A percentile compares a stretch with the other conserved stretches of the same genome.
Evolutionary conservation across 2,329 filamentous ascomycete genomes (phyloP).

Genomic region (Zarea fungicola): DNA sequence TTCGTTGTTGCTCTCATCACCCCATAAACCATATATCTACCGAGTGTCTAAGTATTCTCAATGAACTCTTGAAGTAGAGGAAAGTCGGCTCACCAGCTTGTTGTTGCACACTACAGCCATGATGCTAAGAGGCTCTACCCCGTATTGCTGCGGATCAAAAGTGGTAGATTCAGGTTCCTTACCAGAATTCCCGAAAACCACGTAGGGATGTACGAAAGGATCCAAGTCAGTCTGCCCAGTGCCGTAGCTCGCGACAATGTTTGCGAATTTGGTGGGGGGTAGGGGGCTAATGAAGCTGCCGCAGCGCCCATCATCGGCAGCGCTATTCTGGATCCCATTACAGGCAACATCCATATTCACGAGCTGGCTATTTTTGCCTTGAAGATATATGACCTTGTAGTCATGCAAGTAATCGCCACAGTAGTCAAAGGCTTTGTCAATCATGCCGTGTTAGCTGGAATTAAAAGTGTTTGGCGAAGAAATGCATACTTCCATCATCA

Average conservation of each 20-base stretch:
- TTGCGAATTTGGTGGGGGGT: conserved; percentile 42
- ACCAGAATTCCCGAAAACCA: conserved; percentile 42
- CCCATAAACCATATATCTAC: conserved; percentile 49
- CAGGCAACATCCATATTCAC: conserved; percentile 56
- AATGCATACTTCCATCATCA: conserved; percentile 33
- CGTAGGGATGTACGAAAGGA: conserved; percentile 40
- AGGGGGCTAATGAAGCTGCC: conserved; percentile 39
- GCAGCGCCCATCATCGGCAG: conserved; percentile 40
- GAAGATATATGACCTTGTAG: conserved; percentile 43
- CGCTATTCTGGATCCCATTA: conserved; percentile 42
- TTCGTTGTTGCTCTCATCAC: conserved; percentile 54
- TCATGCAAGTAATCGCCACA: conserved; percentile 41
- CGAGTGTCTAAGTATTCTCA: too few species aligned
- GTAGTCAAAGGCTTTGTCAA: conserved; percentile 32
- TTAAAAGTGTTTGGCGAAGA: conserved; percentile 5
- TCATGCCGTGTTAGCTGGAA: too few species aligned
- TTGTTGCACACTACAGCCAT: conserved; percentile 45
- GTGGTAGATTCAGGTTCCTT: conserved; percentile 21
- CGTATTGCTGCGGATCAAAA: conserved; percentile 31
- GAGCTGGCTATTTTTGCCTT: conserved; percentile 35
- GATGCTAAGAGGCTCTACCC: conserved; percentile 41
- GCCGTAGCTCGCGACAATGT: conserved; percentile 32
- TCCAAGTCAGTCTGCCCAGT: conserved; percentile 31
- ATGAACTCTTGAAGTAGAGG: too few species aligned
- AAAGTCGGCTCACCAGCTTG: conserved; percentile 30